Base-by-base conservation (phyloP, 441 rosid genomes). In the Adansonia gregorii region DNA sequence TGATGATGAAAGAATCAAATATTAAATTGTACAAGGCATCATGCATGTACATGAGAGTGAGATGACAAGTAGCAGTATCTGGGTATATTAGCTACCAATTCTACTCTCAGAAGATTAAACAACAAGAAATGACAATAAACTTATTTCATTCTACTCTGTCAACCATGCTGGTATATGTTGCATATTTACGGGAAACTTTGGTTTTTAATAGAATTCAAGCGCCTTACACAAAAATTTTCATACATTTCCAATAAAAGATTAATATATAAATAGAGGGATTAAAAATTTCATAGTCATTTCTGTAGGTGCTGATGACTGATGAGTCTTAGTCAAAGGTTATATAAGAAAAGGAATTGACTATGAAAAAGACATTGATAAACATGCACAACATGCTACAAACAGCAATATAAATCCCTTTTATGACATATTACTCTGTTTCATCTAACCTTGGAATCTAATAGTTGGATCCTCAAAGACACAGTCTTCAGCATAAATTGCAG, bases 401-500 rank as follows among this genome's bases (percentile, higher is more conserved):
- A 35, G 49, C 11, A 10, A 20, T 11, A n/a, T 10, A 59, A 56
- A n/a, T 48, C 45, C 54, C 17, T 19, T 46, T 76, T 45, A 14
- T 24, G 8, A 69, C 14, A 31, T 12, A 73, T 7, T 65, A 14
- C 7, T 14, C 31, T 43, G n/a, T 31, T 20, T 19, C 81, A 73
- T 79, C 81, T 81, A 73, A 94, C 97, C 98, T 68, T 66, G 89
- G 68, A 92, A 94, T 74, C 88, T 89, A 52, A 95, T 92, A 49
- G 99, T 95, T 12, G 97, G 99, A 70, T 95, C 99, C 83, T 89
- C 97, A 27, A 93, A 95, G 74, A 88, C 54, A 75, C 98, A 92
- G 74, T 92, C 97, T 79, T 91, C 85, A 39, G 86, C 83, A 65
- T 93, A 93, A 68, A 92, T 83, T 10, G 70, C 85, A 76, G 86